Base-by-base conservation (phyloP, 1,284 basidiomycete genomes). In the Cutaneotrichosporon mucoides region DNA sequence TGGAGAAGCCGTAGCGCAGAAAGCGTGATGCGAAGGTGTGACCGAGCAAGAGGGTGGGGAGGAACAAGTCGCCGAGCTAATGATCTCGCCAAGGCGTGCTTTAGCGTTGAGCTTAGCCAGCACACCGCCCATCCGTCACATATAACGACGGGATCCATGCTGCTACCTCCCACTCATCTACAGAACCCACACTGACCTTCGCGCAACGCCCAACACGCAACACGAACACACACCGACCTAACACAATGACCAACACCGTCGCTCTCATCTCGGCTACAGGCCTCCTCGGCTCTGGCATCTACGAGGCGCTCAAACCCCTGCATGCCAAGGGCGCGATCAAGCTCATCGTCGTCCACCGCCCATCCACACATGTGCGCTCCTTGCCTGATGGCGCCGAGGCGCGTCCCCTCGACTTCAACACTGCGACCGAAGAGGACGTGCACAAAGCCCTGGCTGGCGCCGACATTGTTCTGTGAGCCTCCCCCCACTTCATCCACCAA, bases 261-360 rank as follows among this genome's bases (percentile, higher is more conserved):
- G 61, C 53, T 11, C 50, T 66, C 37, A 42, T 61, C 43, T 40
- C 46, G 3, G 37, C 52, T 43, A 59, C 55, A 15, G 64, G 64
- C 41, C 36, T 45, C 10, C 41, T 63, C 24, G 62, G 64, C 45
- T 11, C 38, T 6, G 16, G 7, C 6, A 9, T 59, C 49, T 44
- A 48, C 49, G 11, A 37, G 16, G 42, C 49, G 10, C 51, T 63
- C 49, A 4, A 33, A 35, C 36, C 46, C 34, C 40, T 24, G 34
- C 40, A 52, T 15, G 6, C 38, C 8, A 12, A 33, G 10, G 53
- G 60, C 47, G 55, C 48, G 43, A 9, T 57, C 55, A 46, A 52
- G 16, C 37, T 62, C 48, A 16, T 66, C n/a, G 55, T 59, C 15
- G 51, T 63, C n/a, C 59, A 61, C 54, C 58, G 64, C 24, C 44